These are phyloP conservation scores for Coniella vitis DNA, from an alignment of 2,329 filamentous ascomycete genomes.

Conservation along the genomic window DNA sequence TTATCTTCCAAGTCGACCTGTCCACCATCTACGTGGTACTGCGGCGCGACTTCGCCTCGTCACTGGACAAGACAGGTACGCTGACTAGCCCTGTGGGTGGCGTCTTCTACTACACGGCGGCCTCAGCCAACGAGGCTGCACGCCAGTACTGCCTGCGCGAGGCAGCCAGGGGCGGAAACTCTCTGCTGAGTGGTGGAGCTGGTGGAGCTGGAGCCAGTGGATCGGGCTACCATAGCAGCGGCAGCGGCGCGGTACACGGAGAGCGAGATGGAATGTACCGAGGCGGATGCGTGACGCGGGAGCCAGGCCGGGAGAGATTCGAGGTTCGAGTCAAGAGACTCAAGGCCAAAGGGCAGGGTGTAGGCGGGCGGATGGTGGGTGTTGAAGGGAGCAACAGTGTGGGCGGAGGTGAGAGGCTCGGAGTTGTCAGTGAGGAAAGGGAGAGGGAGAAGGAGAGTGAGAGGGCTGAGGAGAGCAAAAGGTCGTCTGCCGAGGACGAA, in stretches of 20 bases:
- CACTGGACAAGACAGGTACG: conserved; percentile 2
- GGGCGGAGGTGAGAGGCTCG: neutral
- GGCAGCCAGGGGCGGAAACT: conserved; percentile 1
- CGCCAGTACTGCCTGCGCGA: conserved; percentile 10
- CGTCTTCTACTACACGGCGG: conserved; percentile 10
- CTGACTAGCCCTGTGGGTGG: conserved; percentile 6
- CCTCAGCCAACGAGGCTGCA: conserved; percentile 12
- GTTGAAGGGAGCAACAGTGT: neutral
- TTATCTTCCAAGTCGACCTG: conserved; percentile 15
- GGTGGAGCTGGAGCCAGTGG: neutral
- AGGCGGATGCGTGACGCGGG: conserved; percentile 8
- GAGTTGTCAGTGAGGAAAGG: conserved; percentile 3
- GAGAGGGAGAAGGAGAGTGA: neutral
- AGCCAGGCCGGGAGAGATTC: conserved; percentile 11
- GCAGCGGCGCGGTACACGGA: conserved; percentile 5
- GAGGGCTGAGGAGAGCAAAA: neutral
- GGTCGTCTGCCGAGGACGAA: neutral
- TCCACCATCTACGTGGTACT: conserved; percentile 13
- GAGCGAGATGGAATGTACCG: conserved; percentile 13
- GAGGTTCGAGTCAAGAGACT: conserved; percentile 11
- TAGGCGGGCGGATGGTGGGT: neutral
- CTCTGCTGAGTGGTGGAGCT: no score
- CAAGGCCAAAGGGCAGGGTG: conserved; percentile 6
- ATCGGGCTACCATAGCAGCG: neutral
- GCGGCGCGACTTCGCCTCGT: conserved; percentile 8